Conservation (phyloP, 495 filamentous ascomycete species). For the Hyaloscypha hepaticicola region DNA sequence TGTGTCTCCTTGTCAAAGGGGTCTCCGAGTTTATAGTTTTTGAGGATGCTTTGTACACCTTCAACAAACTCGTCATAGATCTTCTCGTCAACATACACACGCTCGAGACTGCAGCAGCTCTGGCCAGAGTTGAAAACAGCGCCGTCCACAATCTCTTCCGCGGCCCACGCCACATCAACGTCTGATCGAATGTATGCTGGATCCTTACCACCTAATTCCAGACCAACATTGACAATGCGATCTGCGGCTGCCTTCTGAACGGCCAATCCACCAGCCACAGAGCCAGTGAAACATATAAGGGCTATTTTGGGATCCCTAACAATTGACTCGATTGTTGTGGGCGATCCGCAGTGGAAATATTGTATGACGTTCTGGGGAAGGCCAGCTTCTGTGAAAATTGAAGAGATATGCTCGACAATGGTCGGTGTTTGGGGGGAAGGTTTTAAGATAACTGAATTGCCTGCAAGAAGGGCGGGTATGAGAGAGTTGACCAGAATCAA, state of each 20-base stretch:
- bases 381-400: constrained; percentile 74
- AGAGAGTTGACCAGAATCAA: constrained; percentile 87
- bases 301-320: constrained; percentile 70
- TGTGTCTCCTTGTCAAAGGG: constrained; percentile 76
- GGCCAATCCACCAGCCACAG: constrained; percentile 77
- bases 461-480: constrained; percentile 81
- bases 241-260: constrained; percentile 83
- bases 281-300: constrained; percentile 90
- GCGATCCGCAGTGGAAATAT: constrained; percentile 83
- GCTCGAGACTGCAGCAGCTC: constrained; percentile 91
- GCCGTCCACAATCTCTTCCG: constrained; percentile 89
- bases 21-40: constrained; percentile 85
- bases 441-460: constrained; percentile 88
- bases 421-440: constrained; percentile 94
- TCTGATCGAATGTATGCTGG: constrained; percentile 85
- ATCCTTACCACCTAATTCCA: constrained; percentile 92
- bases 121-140: constrained; percentile 97
- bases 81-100: constrained; percentile 85
- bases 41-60: constrained; percentile 76
- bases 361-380: constrained; percentile 79
- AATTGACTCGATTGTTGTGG: constrained; percentile 65
- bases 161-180: constrained; percentile 85
- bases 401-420: constrained; percentile 74
- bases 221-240: constrained; percentile 75
- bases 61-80: constrained; percentile 80